phyloP scores from a whole-genome alignment of 176 grass and related monocot genomes.

The Bothriochloa decipiens region DNA sequence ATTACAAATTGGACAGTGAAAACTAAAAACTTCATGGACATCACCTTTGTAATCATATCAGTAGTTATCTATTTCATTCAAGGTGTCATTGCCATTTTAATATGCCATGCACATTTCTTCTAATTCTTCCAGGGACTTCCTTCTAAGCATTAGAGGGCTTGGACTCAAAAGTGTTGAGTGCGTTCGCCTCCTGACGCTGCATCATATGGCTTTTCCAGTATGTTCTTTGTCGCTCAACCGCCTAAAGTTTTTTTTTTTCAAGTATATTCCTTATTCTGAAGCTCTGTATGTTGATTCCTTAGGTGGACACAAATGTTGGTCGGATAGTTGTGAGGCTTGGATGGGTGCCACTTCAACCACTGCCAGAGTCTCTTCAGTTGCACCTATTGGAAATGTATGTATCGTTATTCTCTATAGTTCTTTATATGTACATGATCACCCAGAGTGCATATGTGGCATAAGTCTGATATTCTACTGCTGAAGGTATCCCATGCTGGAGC shows the following conservation, averaged over 20 bases:
- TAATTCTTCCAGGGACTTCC: constrained; percentile 68
- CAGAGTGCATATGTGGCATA: constrained; percentile 28
- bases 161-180: constrained; percentile 94
- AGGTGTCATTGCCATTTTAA: constrained; percentile 22
- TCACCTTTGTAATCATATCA: constrained; percentile 22
- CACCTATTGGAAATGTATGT: constrained; percentile 83
- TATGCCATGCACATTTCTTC: constrained; percentile 36
- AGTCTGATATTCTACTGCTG: constrained; percentile 35
- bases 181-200: constrained; percentile 78
- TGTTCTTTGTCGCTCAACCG: constrained; percentile 26
- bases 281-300: constrained; percentile 36
- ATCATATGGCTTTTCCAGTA: constrained; percentile 92
- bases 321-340: constrained; percentile 93
- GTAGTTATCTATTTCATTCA: constrained; percentile 15
- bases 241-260: neutral
- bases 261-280: constrained; percentile 21
- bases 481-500: constrained; percentile 91
- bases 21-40: neutral
- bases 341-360: constrained; percentile 91
- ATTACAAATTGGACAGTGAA: neutral
- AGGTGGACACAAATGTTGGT: constrained; percentile 96
- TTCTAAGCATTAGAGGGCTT: constrained; percentile 86
- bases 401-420: constrained; percentile 22
- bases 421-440: constrained; percentile 22
- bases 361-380: constrained; percentile 85